Evolutionary conservation across 192 early-diverging fungal genomes (phyloP), one percentile per base, ranked within the genome.

Genomic region (Coemansia guatemalensis): DNA sequence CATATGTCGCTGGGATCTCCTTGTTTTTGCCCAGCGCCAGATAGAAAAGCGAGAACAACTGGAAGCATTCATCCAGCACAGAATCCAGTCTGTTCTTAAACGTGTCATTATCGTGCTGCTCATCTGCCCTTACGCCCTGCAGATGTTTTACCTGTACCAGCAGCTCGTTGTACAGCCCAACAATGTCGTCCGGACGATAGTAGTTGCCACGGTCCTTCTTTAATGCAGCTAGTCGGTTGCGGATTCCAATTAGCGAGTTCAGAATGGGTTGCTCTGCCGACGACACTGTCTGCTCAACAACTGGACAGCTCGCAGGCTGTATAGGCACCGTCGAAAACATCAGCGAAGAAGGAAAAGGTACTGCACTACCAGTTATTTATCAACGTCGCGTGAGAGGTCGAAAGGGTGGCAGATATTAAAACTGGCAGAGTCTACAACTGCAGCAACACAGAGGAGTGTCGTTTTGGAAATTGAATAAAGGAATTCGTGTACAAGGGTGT

Each of bases 1-100:
- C 90, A 69, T 92, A 90, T 1, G 86, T 86, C 12, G 90, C 90
- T 7, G 90, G 88, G 57, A 87, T 84, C 67, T 92, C 90, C 56
- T 85, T 84, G 66, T 86, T 90, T 62, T 88, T 90, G 33, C 90
- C 90, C 50, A 90, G 67, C 22, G 85, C 86, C 80, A 92, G 82
- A 65, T 88, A 92, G 64, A 89, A 92, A 52, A 92, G 68, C 25
- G 90, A 92, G 29, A 92, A 84, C 33, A 92, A 77, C 29, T 88
- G 85, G 82, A 88, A 88, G 54, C 88, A 85, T 47, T 92, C 90
- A 53, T 92, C 90, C 14, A 92, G 73, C 27, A 90, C 85, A 48
- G 83, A 85, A 63, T 92, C 88, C 22, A 89, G 75, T 48, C 86
- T 69, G 70, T 87, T 81, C 58, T 71, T 85, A 69, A 32, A 88